Evolutionary conservation across 176 grass and related monocot species (phyloP).

Genomic region (Chrysopogon serrulatus): DNA sequence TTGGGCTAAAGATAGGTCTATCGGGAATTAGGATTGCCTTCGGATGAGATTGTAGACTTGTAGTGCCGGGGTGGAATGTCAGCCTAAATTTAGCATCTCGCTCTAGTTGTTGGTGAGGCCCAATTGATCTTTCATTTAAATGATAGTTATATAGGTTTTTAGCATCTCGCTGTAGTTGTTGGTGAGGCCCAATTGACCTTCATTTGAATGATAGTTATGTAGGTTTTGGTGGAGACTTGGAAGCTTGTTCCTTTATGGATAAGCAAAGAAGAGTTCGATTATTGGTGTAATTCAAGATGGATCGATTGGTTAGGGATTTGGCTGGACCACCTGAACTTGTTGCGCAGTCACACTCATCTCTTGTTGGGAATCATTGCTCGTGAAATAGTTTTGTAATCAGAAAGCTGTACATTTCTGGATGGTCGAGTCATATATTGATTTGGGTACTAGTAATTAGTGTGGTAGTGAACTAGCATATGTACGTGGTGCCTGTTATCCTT

Average conservation of each 20-base stretch:
- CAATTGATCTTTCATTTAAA: not conserved
- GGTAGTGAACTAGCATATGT: not conserved
- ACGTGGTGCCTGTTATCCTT: not conserved
- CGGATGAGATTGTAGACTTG: not conserved
- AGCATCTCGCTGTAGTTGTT: not conserved
- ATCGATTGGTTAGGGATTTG: not conserved
- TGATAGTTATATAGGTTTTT: not conserved
- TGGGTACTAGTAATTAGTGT: not conserved
- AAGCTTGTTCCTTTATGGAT: not conserved
- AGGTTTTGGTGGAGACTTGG: slow-evolving; percentile 5
- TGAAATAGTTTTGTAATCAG: not conserved
- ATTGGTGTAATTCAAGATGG: not conserved
- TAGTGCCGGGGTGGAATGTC: not conserved
- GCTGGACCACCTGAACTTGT: slow-evolving; percentile 16
- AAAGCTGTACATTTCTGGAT: not conserved
- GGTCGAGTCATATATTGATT: not conserved
- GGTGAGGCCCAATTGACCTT: not conserved
- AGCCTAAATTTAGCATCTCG: not conserved
- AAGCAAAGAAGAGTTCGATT: slow-evolving; percentile 2
- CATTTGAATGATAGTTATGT: not conserved
- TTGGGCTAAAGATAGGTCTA: not conserved
- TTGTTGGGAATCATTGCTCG: not conserved
- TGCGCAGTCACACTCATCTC: slow-evolving; percentile 1
- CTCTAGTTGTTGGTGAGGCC: not conserved
- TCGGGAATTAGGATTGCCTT: not conserved